These are phyloP conservation scores for Pichia sp. DNA, from an alignment of 1,139 yeast species.

Conservation along the genomic window DNA sequence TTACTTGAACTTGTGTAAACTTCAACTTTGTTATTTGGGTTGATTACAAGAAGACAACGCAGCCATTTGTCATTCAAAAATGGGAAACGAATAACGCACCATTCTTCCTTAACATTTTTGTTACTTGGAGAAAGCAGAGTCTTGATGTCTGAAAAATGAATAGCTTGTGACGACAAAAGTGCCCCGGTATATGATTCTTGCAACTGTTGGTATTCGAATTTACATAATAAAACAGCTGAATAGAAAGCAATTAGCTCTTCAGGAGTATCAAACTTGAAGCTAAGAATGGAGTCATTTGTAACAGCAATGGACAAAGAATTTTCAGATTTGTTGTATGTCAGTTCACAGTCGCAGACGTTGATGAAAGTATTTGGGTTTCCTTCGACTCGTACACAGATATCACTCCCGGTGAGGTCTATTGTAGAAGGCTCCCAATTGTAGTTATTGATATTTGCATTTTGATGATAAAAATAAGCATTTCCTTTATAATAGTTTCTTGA, in stretches of 20 bases:
- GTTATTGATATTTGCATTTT: not conserved
- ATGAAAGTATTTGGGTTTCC: constrained; percentile 37
- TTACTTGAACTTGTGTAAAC: constrained; percentile 39
- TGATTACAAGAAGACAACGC: constrained; percentile 39
- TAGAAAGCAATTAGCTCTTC: constrained; percentile 39
- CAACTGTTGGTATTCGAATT: constrained; percentile 43
- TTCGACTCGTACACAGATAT: constrained; percentile 40
- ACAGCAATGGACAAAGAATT: constrained; percentile 32
- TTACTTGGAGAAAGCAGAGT: constrained; percentile 43
- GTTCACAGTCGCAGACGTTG: constrained; percentile 42
- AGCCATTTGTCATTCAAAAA: constrained; percentile 51
- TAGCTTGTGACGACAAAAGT: constrained; percentile 45
- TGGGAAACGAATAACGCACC: constrained; percentile 53
- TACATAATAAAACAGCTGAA: constrained; percentile 40
- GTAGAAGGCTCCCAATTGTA: constrained; percentile 19
- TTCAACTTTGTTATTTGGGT: constrained; percentile 39
- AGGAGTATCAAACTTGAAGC: constrained; percentile 31
- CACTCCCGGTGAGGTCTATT: constrained; percentile 42
- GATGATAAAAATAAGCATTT: constrained; percentile 1
- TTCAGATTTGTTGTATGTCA: constrained; percentile 17
- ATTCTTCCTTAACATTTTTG: constrained; percentile 39
- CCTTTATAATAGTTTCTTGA: constrained; percentile 44
- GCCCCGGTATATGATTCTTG: constrained; percentile 55
- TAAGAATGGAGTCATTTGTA: constrained; percentile 31
- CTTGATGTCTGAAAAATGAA: constrained; percentile 46